These are phyloP conservation scores for Candida tetrigidarum DNA, from an alignment of 1,139 yeast species.

Conservation along the genomic window DNA sequence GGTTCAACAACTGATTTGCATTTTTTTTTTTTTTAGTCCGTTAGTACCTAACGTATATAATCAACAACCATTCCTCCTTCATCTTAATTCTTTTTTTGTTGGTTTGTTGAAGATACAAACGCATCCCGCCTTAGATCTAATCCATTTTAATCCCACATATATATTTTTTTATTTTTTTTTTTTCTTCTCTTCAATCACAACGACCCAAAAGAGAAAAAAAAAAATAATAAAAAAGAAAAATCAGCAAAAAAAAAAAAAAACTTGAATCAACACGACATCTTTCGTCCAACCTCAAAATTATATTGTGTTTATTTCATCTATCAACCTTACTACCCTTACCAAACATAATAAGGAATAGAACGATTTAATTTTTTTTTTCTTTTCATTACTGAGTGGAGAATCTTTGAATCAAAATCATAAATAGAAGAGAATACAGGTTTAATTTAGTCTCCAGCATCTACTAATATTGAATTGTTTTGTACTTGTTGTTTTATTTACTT, in stretches of 20 bases:
- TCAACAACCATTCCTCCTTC: background rate
- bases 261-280: background rate
- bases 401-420: too few relatives aligned
- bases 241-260: background rate
- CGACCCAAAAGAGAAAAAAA: background rate
- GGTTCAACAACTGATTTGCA: background rate
- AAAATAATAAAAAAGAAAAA: background rate
- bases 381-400: too few relatives aligned
- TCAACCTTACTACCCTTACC: background rate
- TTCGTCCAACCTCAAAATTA: background rate
- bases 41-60: background rate
- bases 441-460: too few relatives aligned
- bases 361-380: background rate
- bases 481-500: too few relatives aligned
- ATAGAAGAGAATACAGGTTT: too few relatives aligned
- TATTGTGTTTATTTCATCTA: background rate
- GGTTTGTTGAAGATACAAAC: background rate
- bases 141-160: background rate
- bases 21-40: background rate
- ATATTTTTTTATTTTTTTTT: background rate
- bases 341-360: too few relatives aligned
- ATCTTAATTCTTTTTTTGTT: too few relatives aligned
- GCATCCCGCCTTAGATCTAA: background rate
- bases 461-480: too few relatives aligned
- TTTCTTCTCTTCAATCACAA: background rate